Base-by-base conservation (phyloP, 176 grass and related monocot species). In the Juncus inflexus region DNA sequence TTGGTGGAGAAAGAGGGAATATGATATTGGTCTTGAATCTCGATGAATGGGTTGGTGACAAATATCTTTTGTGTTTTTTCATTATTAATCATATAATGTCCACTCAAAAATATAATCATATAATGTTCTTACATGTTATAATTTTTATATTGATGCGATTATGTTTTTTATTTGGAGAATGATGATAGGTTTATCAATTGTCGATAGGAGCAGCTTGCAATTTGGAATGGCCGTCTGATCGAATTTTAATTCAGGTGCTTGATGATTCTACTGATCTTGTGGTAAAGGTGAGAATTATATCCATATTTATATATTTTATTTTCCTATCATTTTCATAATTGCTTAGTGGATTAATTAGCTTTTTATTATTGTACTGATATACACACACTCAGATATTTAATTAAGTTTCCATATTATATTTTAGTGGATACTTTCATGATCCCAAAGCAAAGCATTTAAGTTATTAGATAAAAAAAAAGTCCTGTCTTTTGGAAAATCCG, bases 191-290 rank as follows among this genome's bases (percentile, higher is more conserved):
- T 35, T 84, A 84, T 28, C 70, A 15, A 56, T 3, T 79, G 11
- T 84, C 82, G 2, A 84, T 84, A 16, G 76, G 78, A 37, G 74
- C 78, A 2, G 69, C 74, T 11, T 70, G 83, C 61, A 78, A 75
- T 12, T 6, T 86, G 50, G 39, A 45, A 0, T 75, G 83, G 69
- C 83, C 83, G 0, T 7, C 7, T 9, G 83, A 81, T 47, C 63
- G 78, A 35, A 75, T 81, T 51, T 37, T 81, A 62, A 69, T 81
- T 38, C 83, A 86, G 63, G 74, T 86, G 63, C 78, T 86, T 9
- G 83, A 86, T 35, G 78, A 86, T 63, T 86, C 83, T 0, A 86
- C 78, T 12, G 83, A 81, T 49, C 62, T 57, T 3, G 6, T 38
- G 12, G 42, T 86, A 41, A 70, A 78, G 83, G 83, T 85, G 12